phyloP scores from a whole-genome alignment of 202 grass and related monocot species.

The Zoysia matrella region DNA sequence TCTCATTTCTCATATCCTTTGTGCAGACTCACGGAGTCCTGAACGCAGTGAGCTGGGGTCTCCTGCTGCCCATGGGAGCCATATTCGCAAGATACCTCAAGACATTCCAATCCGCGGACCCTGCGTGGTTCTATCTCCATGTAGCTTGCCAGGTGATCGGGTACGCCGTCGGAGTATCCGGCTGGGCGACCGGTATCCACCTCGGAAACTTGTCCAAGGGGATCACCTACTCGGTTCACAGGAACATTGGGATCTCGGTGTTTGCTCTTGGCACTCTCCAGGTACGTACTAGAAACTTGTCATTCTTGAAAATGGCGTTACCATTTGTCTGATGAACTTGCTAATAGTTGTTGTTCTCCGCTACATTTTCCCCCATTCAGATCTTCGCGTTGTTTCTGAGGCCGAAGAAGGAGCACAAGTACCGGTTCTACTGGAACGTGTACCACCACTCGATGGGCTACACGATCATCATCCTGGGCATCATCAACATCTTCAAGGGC shows the following conservation, averaged over 20 bases:
- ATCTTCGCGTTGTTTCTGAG: conserved; percentile 86
- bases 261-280: conserved; percentile 84
- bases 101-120: conserved; percentile 86
- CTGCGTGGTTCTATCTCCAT: conserved; percentile 95
- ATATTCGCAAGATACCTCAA: conserved; percentile 87
- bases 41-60: conserved; percentile 93
- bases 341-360: not conserved
- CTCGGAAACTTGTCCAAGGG: conserved; percentile 90
- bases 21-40: conserved; percentile 77
- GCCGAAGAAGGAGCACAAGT: conserved; percentile 82
- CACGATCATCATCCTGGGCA: conserved; percentile 78
- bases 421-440: conserved; percentile 76
- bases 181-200: conserved; percentile 89
- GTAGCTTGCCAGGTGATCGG: conserved; percentile 79
- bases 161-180: conserved; percentile 76
- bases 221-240: conserved; percentile 68
- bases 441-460: conserved; percentile 91
- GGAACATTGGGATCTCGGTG: conserved; percentile 81
- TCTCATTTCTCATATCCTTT: conserved; percentile 17
- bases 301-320: too few relatives aligned
- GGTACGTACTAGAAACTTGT: conserved; percentile 36
- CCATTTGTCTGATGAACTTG: not conserved
- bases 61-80: conserved; percentile 77
- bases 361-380: conserved; percentile 23
- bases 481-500: conserved; percentile 93